Conservation (phyloP, 1,284 basidiomycete genomes). For the Entoloma clypeatum region DNA sequence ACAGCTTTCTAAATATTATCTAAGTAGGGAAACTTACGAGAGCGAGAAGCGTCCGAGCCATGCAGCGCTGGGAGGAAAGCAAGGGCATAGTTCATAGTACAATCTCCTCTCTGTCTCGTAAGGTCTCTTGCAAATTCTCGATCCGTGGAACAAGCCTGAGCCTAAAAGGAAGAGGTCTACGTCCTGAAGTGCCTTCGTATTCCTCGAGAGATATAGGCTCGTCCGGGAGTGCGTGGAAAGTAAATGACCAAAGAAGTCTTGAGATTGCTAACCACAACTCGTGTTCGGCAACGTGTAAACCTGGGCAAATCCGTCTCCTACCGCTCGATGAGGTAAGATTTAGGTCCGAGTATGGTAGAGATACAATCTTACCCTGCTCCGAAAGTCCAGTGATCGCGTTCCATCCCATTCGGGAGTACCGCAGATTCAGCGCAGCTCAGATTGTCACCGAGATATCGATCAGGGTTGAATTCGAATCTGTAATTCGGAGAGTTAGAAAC, state of each 20-base stretch:
- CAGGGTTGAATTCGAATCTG: constrained; percentile 18
- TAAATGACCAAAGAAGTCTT: constrained; percentile 39
- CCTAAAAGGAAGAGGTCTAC: constrained; percentile 35
- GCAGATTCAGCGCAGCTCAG: constrained; percentile 30
- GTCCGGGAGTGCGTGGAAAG: constrained; percentile 32
- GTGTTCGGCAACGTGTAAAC: constrained; percentile 37
- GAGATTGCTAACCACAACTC: constrained; percentile 38
- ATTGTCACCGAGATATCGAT: constrained; percentile 29
- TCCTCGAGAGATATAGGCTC: constrained; percentile 38
- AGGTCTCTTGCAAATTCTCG: constrained; percentile 12
- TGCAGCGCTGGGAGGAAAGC: too few species aligned
- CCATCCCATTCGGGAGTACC: constrained; percentile 35
- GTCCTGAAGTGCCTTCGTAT: constrained; percentile 39
- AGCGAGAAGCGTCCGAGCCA: too few species aligned
- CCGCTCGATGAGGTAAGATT: neutral
- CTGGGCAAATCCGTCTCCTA: constrained; percentile 39
- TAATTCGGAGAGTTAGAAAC: neutral
- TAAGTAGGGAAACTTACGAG: too few species aligned
- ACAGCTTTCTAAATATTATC: too few species aligned
- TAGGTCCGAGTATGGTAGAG: neutral
- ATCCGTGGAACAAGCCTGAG: constrained; percentile 30
- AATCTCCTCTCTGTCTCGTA: constrained; percentile 10
- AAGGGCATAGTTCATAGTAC: too few species aligned
- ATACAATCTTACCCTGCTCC: constrained; percentile 27
- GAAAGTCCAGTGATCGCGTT: constrained; percentile 44